These are phyloP conservation scores for Nannochloris sp. DNA, from an alignment of 139 green algal species.

Conservation along the genomic window DNA sequence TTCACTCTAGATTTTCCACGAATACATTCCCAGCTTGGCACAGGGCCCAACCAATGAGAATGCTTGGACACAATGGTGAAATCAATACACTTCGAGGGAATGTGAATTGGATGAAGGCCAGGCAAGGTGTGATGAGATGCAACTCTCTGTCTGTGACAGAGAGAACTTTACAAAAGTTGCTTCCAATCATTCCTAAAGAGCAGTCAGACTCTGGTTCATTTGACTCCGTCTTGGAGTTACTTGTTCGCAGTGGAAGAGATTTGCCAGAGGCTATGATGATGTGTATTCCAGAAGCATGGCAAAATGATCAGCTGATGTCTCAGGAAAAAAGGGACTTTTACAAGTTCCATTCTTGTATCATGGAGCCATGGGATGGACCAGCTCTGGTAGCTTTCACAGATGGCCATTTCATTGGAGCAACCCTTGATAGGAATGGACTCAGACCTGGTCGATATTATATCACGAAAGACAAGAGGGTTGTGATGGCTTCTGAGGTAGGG, in stretches of 20 bases:
- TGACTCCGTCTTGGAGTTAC: slow-evolving; percentile 86
- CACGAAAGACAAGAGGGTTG: slow-evolving; percentile 67
- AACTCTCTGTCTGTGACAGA: slow-evolving; percentile 53
- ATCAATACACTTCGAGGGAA: slow-evolving; percentile 82
- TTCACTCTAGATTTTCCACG: slow-evolving; percentile 93
- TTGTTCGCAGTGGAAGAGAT: slow-evolving; percentile 63
- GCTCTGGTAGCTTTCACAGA: slow-evolving; percentile 91
- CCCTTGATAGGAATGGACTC: slow-evolving; percentile 91
- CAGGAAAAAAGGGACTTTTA: slow-evolving; percentile 84
- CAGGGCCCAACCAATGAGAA: slow-evolving; percentile 86
- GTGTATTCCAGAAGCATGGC: slow-evolving; percentile 95
- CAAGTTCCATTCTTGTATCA: slow-evolving; percentile 80
- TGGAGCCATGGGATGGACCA: slow-evolving; percentile 96
- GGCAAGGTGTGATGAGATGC: slow-evolving; percentile 81
- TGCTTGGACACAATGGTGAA: slow-evolving; percentile 90
- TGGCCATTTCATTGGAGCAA: slow-evolving; percentile 84
- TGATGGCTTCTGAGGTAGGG: slow-evolving; percentile 67
- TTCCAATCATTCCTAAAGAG: slow-evolving; percentile 72
- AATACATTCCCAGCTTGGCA: slow-evolving; percentile 95
- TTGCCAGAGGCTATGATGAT: slow-evolving; percentile 93
- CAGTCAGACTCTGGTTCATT: slow-evolving; percentile 81
- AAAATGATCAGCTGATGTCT: slow-evolving; percentile 73
- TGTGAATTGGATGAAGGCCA: slow-evolving; percentile 85
- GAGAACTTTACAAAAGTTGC: slow-evolving; percentile 62
- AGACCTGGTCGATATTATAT: slow-evolving; percentile 93